These are phyloP conservation scores for Penicillium fimorum DNA, from an alignment of 495 filamentous ascomycete genomes.

Conservation along the genomic window DNA sequence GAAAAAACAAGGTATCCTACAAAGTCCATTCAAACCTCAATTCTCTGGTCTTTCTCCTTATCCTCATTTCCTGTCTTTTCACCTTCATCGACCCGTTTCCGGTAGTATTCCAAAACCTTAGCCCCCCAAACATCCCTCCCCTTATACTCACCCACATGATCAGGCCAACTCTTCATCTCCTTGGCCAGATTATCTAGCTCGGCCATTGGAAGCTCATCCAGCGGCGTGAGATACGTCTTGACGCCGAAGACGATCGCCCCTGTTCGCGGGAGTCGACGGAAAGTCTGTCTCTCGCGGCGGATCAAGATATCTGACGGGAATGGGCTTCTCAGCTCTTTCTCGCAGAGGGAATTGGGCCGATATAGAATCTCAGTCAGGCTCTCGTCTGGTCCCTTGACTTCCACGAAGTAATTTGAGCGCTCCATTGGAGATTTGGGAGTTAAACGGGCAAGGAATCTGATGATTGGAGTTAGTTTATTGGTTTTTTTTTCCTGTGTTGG, in stretches of 20 bases:
- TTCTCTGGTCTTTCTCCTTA: conserved; percentile 15
- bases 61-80: conserved; percentile 7
- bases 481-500: background rate
- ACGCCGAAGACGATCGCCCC: conserved; percentile 54
- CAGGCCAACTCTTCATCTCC: conserved; percentile 53
- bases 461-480: conserved; percentile 1
- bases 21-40: conserved; percentile 26
- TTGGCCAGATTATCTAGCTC: conserved; percentile 44
- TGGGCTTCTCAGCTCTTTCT: conserved; percentile 33
- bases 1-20: conserved; percentile 18
- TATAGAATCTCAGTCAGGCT: conserved; percentile 43
- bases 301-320: conserved; percentile 45
- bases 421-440: conserved; percentile 50
- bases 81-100: conserved; percentile 20
- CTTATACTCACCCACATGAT: conserved; percentile 53
- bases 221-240: conserved; percentile 48
- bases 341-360: conserved; percentile 34
- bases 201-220: conserved; percentile 47
- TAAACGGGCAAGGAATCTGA: conserved; percentile 50
- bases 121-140: conserved; percentile 51
- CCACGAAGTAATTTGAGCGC: conserved; percentile 54
- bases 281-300: conserved; percentile 56
- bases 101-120: conserved; percentile 45
- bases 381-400: conserved; percentile 45
- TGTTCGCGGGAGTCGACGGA: conserved; percentile 48